phyloP scores from a whole-genome alignment of 106 monocot genomes.

The Triglochin maritima region DNA sequence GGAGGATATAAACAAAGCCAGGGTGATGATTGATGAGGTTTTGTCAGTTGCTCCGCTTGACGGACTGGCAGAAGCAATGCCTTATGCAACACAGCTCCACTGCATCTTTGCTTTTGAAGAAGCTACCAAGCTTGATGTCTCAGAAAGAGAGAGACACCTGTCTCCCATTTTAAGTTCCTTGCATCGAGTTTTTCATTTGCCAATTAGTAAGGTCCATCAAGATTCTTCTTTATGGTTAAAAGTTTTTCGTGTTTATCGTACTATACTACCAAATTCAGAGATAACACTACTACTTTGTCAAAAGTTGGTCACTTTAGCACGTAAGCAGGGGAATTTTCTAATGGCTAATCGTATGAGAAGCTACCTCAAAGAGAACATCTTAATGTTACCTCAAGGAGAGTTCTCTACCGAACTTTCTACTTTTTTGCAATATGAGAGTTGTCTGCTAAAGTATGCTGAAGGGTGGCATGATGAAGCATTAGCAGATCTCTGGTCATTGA shows the following conservation, averaged over 20 bases:
- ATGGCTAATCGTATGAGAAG: conserved; percentile 62
- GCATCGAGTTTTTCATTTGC: conserved; percentile 31
- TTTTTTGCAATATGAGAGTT: conserved; percentile 57
- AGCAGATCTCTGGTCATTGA: conserved; percentile 54
- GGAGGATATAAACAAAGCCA: conserved; percentile 53
- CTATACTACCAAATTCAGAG: conserved; percentile 47
- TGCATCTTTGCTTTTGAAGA: conserved; percentile 77
- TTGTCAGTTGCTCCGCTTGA: conserved; percentile 70
- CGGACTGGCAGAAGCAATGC: conserved; percentile 53
- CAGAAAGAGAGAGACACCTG: conserved; percentile 14
- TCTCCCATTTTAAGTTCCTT: conserved; percentile 33
- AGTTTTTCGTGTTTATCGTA: conserved; percentile 57
- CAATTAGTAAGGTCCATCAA: conserved; percentile 63
- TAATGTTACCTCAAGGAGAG: conserved; percentile 14
- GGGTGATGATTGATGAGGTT: conserved; percentile 71
- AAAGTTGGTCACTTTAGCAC: conserved; percentile 57
- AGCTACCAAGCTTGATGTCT: conserved; percentile 11
- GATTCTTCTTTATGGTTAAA: conserved; percentile 90
- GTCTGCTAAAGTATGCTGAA: conserved; percentile 59
- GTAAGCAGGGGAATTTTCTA: conserved; percentile 83
- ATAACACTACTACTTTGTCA: conserved; percentile 52
- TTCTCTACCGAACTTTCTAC: conserved; percentile 31
- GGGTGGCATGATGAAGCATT: conserved; percentile 72
- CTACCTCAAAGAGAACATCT: conserved; percentile 43
- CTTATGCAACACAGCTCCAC: conserved; percentile 62